Conservation (phyloP, 2,329 filamentous ascomycete genomes). For the Ustilaginoidea virens region DNA sequence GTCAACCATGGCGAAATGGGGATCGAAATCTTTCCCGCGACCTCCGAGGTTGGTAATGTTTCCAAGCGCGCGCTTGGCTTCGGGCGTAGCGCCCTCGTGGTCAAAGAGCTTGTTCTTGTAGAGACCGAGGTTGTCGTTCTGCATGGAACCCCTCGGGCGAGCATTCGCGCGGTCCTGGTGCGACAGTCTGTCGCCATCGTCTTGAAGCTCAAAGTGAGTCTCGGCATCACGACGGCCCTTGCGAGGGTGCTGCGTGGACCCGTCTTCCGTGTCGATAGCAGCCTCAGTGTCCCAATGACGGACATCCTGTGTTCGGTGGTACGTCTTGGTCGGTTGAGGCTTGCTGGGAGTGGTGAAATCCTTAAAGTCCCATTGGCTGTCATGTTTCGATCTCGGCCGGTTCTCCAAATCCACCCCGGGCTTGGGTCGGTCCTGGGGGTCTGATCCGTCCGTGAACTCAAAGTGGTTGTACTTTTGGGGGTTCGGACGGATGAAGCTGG, state of each 20-base stretch:
- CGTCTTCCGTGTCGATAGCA: conserved; percentile 32
- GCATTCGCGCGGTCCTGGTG: conserved; percentile 29
- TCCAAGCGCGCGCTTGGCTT: conserved; percentile 33
- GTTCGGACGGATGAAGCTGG: conserved; percentile 45
- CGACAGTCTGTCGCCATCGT: conserved; percentile 49
- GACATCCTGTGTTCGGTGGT: conserved; percentile 48
- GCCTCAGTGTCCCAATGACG: conserved; percentile 64
- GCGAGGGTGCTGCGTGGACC: conserved; percentile 40
- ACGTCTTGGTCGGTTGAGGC: conserved; percentile 39
- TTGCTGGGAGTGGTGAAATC: conserved; percentile 80
- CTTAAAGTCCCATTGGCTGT: conserved; percentile 72
- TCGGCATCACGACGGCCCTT: conserved; percentile 68
- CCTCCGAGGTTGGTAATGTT: conserved; percentile 60
- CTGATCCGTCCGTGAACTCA: conserved; percentile 55
- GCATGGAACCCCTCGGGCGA: conserved; percentile 34
- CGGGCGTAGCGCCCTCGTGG: conserved; percentile 31
- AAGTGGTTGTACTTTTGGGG: conserved; percentile 77
- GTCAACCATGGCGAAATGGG: conserved; percentile 66
- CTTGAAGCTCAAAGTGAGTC: conserved; percentile 69
- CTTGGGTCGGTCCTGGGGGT: conserved; percentile 30
- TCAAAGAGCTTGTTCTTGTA: conserved; percentile 66
- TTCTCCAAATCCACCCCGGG: conserved; percentile 25
- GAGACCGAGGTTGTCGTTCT: conserved; percentile 51
- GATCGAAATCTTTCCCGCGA: conserved; percentile 60
- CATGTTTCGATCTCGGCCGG: conserved; percentile 43